Evolutionary conservation across 768 basidiomycete genomes (phyloP), one percentile per base, ranked within the genome.

Genomic region (Coprinopsis cinerea): DNA sequence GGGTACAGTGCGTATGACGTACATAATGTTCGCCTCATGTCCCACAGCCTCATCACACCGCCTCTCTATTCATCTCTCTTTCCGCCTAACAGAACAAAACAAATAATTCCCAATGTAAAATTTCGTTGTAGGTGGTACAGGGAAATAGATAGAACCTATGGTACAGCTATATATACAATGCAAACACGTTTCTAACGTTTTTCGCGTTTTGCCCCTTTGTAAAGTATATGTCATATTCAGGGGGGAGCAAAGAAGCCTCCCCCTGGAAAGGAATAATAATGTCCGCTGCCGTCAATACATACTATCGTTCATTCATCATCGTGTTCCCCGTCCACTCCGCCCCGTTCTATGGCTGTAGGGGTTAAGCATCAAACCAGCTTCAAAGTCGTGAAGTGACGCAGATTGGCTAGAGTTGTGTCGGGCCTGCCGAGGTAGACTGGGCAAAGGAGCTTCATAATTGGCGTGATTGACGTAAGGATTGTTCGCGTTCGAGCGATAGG

Each of bases 331-430:
- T 18, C 28, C 44, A 27, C 18, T 32, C n/a, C 18, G 25, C 22
- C 27, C 44, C 4, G 27, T 28, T 45, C 28, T 45, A 17, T 4
- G 4, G 25, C 25, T 45, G 15, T 28, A 17, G 32, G 36, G 50
- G 44, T 45, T 51, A 13, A 51, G 34, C 50, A 51, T 51, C 10
- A 34, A n/a, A 22, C 50, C 50, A 35, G 44, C 36, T 28, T 51
- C 50, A 25, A 45, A 51, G 18, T 51, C 50, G 39, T 51, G 23
- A 7, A 35, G 22, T 6, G 30, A 22, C n/a, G 35, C 32, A n/a
- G 23, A 15, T n/a, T n/a, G 11, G n/a, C 26, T 28, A 5, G 48
- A 27, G 4, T 25, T n/a, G 28, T 44, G 22, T 37, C 50, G 43
- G 15, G 50, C 44, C 36, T 45, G 50, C 17, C 44, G 27, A 24